A percentile compares a stretch with the other conserved stretches of the same genome.
These are phyloP conservation scores for Termitomyces sp. DNA, from an alignment of 768 basidiomycete species.

Conservation along the genomic window DNA sequence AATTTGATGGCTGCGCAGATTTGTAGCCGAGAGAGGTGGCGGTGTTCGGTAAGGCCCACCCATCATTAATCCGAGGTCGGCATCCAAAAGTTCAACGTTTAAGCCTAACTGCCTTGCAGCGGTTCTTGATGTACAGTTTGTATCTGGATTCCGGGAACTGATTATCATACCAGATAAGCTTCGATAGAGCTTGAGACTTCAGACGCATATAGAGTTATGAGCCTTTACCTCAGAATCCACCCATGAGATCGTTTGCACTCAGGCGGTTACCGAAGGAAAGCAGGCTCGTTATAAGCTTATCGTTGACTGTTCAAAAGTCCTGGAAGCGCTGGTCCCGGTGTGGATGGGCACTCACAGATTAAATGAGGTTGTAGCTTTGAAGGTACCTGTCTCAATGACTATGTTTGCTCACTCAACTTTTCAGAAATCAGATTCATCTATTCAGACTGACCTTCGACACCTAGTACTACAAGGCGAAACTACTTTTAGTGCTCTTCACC, in stretches of 20 bases:
- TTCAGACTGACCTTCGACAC: slow-evolving; percentile 90
- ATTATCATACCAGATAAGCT: too few species aligned
- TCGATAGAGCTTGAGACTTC: too few species aligned
- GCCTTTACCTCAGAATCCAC: slow-evolving; percentile 84
- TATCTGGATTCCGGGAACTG: too few species aligned
- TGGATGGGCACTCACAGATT: slow-evolving; percentile 83
- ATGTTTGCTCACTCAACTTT: not conserved
- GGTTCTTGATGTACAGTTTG: too few species aligned
- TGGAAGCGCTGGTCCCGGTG: slow-evolving; percentile 83
- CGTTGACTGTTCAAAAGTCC: slow-evolving; percentile 88
- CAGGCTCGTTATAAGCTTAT: slow-evolving; percentile 91
- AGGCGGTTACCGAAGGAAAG: slow-evolving; percentile 88
- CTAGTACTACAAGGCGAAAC: slow-evolving; percentile 94
- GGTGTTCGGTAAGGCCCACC: too few species aligned
- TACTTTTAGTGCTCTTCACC: slow-evolving; percentile 83
- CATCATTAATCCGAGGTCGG: too few species aligned
- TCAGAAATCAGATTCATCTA: slow-evolving; percentile 83
- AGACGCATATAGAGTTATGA: too few species aligned
- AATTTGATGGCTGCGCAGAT: too few species aligned
- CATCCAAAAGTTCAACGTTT: too few species aligned
- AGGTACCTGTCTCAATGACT: not conserved
- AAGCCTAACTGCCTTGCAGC: too few species aligned
- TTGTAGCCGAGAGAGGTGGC: too few species aligned
- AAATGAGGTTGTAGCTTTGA: slow-evolving; percentile 62
- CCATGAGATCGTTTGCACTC: slow-evolving; percentile 80